Percentiles rank a stretch among this genome's conserved stretches.
phyloP scores from a whole-genome alignment of 176 grass and related monocot species.

The Triticum dicoccoides region DNA sequence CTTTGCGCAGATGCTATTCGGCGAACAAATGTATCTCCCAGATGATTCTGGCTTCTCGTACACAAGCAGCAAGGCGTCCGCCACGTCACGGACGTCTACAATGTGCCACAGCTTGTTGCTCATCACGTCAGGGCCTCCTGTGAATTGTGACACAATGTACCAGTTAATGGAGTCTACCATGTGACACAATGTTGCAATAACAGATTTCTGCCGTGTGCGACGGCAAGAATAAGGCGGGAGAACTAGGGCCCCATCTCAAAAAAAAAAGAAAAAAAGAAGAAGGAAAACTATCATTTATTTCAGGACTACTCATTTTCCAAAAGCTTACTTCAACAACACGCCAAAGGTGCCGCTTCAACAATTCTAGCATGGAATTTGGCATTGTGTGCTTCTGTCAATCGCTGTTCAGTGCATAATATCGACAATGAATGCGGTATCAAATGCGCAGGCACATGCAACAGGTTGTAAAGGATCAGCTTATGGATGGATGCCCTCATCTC shows the following conservation, averaged over 20 bases:
- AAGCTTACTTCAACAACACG: neutral
- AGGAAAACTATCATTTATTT: neutral
- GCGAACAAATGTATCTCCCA: constrained; percentile 38
- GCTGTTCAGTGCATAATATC: neutral
- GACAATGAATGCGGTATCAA: neutral
- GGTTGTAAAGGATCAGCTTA: constrained; percentile 21
- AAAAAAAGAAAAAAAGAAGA: too few species aligned
- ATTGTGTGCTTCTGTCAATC: constrained; percentile 2
- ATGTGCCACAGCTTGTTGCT: constrained; percentile 42
- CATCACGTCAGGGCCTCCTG: constrained; percentile 33
- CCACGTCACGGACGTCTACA: constrained; percentile 58
- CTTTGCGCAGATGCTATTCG: constrained; percentile 8
- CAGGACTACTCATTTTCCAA: neutral
- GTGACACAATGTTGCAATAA: neutral
- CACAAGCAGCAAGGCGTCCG: constrained; percentile 42
- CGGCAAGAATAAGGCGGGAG: neutral
- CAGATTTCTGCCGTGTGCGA: neutral
- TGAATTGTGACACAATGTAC: neutral
- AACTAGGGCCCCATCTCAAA: neutral
- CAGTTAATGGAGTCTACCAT: neutral
- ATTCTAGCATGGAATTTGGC: neutral
- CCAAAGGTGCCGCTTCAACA: neutral
- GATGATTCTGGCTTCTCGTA: constrained; percentile 43
- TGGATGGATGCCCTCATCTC: neutral
- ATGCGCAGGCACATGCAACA: neutral